Conservation (phyloP, 2,329 filamentous ascomycete genomes). For the Fusarium virguliforme region DNA sequence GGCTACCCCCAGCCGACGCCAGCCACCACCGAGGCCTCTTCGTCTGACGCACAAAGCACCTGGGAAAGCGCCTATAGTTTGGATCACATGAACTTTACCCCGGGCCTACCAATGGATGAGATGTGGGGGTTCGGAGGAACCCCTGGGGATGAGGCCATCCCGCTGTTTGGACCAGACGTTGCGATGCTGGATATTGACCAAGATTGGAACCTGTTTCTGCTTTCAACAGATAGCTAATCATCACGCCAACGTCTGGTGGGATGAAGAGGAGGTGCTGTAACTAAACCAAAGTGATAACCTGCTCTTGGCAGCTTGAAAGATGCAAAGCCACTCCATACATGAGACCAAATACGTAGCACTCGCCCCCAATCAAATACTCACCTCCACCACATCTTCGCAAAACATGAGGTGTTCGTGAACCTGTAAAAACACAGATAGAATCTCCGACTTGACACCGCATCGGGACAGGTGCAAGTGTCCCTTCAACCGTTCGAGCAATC, state of each 20-base stretch:
- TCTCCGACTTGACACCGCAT: too few species aligned
- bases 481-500: too few species aligned
- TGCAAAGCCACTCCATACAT: too few species aligned
- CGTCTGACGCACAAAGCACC: not conserved
- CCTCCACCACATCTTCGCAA: too few species aligned
- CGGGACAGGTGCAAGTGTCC: too few species aligned
- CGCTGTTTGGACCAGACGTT: not conserved
- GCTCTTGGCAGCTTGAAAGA: too few species aligned
- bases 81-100: not conserved
- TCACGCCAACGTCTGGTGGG: rapidly evolving
- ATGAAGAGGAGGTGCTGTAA: not conserved
- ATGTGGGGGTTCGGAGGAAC: not conserved
- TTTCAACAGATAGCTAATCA: not conserved
- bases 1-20: not conserved
- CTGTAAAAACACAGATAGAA: too few species aligned
- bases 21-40: not conserved
- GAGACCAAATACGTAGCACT: too few species aligned
- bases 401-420: too few species aligned
- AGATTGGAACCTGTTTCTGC: not conserved
- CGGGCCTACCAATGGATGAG: not conserved
- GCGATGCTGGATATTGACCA: constrained; percentile 1
- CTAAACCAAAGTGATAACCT: too few species aligned
- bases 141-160: not conserved
- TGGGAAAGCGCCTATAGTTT: not conserved
- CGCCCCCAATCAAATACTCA: too few species aligned